Conservation (phyloP, 1,284 basidiomycete species). For the Stygiomarasmius scandens region DNA sequence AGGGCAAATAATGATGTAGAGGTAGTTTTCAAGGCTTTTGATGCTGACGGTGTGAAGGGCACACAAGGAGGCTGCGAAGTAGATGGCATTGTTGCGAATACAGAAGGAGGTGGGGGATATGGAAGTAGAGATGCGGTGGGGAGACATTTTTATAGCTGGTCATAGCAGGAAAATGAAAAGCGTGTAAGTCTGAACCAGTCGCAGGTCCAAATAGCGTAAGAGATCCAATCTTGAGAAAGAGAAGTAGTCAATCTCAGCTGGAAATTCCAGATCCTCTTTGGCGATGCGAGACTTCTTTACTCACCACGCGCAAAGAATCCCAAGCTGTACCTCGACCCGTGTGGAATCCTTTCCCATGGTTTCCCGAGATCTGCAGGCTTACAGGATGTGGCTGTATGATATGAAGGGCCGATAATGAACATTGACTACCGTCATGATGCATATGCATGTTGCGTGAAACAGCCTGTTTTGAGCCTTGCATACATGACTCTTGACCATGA, state of each 20-base stretch:
- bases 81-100: constrained; percentile 30
- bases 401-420: no score
- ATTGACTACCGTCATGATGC: no score
- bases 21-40: constrained; percentile 42
- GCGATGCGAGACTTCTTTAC: not conserved
- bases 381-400: no score
- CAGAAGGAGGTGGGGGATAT: constrained; percentile 1
- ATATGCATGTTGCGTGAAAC: no score
- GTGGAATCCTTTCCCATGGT: no score
- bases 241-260: not conserved
- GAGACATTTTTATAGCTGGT: constrained; percentile 18
- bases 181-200: not conserved
- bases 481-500: no score
- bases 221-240: not conserved
- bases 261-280: not conserved
- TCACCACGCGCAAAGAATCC: not conserved
- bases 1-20: constrained; percentile 39
- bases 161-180: constrained; percentile 10
- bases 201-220: not conserved
- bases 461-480: no score
- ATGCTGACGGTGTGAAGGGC: constrained; percentile 37
- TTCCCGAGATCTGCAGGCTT: no score
- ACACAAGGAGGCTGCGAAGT: constrained; percentile 36
- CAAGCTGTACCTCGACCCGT: no score
- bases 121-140: constrained; percentile 18